Base-by-base conservation (phyloP, 2,329 filamentous ascomycete species). In the Helotiales sp. region DNA sequence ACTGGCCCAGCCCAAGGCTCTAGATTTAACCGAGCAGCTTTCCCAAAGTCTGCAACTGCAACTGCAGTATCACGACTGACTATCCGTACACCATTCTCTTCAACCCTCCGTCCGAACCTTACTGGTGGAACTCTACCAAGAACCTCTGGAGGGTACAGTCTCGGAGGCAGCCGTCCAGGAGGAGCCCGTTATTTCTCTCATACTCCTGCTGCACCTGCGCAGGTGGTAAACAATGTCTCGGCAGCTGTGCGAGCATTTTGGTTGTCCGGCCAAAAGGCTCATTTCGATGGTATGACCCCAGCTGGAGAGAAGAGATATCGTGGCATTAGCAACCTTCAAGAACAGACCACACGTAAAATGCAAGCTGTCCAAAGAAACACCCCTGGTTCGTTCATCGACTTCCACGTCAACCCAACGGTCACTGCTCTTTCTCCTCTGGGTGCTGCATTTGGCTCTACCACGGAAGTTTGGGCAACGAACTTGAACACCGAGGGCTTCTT, bases 211-310 rank as follows among this genome's bases (percentile, higher is more conserved):
- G 88, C 90, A 7, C 93, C 93, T 45, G 93, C 94, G 0, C 93
- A 98, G 78, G 93, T 98, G 55, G 87, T 98, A 61, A 91, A 96
- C 79, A 97, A 97, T 79, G 95, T 97, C n/a, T 97, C 93, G 13
- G 90, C 93, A 73, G 96, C 93, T 5, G 90, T 98, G 75, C 89
- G 96, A 63, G 94, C 93, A 13, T 97, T 99, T 80, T 91, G 93
- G 81, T 85, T 97, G n/a, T 93, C 92, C 0, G 96, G 96, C 0
- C 89, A 97, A 75, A 96, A 94, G 78, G 90, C 91, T 10, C 91
- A 92, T 66, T 97, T 94, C 74, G 92, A 97, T 77, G 95, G 95
- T 13, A 78, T 91, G 50, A 89, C 90, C 63, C 80, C 87, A 17
- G 88, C 85, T 11, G 94, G 94, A 52, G 89, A 94, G 79, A 91